Base-by-base conservation (phyloP, 2,329 filamentous ascomycete genomes). In the Neospermospora avenae region DNA sequence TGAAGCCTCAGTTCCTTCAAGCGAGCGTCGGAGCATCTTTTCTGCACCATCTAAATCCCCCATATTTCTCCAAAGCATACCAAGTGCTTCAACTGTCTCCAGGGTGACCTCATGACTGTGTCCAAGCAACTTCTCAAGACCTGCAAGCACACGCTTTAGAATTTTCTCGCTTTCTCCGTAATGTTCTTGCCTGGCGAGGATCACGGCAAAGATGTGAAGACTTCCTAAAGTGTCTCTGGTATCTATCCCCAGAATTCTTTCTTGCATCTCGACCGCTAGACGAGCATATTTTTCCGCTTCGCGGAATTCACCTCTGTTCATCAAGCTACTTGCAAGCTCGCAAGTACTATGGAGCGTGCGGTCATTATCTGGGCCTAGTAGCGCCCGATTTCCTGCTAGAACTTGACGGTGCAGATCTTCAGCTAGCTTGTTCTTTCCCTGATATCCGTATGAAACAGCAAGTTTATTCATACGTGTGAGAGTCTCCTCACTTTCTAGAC, bases 401-500 rank as follows among this genome's bases (percentile, higher is more conserved):
- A 35, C 22, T 24, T 45, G 39, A 11, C 18, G 49, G 16, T 42
- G 31, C 11, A 52, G 14, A 1, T 52, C 34, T 28, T 52, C 56
- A 10, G 56, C 56, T 37, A 34, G 24, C 37, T 28, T 25, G 3
- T 44, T 20, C 6, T 53, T 44, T 16, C 37, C 37, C n/a, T 53
- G 34, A 3, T n/a, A 18, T 1, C 25, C 11, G 22, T 52, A 46
- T 28, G 39, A 13, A 16, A 46, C 42, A 31, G 48, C 56, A 5
- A 58, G 24, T 22, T 58, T 35, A 18, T 24, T 34, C 39, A 52
- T 18, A 44, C n/a, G 42, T 45, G 14, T 31, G 2, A 67, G 52
- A 46, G 56, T 65, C 1, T 42, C 31, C 3, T 48, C n/a, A 55
- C 66, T 39, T 34, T 62, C 61, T 14, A 13, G 24, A 11, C 67